Evolutionary conservation across 2,329 filamentous ascomycete species (phyloP), one percentile per base, ranked within the genome.

Genomic region (Xylariales sp.): DNA sequence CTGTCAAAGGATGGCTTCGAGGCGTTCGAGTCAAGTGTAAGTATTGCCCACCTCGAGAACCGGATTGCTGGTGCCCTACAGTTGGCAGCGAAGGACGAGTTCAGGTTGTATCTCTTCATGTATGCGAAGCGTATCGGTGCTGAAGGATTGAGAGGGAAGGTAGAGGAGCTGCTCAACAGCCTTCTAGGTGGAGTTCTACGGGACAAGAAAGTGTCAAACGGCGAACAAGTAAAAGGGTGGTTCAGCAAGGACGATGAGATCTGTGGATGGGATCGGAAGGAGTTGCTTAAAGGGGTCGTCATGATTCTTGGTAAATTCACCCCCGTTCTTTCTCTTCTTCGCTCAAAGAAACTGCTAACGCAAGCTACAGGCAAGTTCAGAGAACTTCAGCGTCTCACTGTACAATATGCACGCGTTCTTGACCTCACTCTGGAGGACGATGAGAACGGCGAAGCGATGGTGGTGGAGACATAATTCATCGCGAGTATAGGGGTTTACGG

Each of bases 61-160:
- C 80, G 94, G 28, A 83, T 98, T 33, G 91, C 93, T 3, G 94
- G 88, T 4, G 88, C 93, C 0, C 68, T 94, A 58, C 84, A 88
- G 45, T 70, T 98, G 1, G 87, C 85, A 3, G 85, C 93, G 0
- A 85, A 82, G 53, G 90, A 97, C 44, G 93, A 98, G 60, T 98
- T 97, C 66, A 81, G 88, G 43, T 73, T 95, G 1, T 97, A 97
- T 57, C 70, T 98, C n/a, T 85, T 89, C 56, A 97, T 97, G 89
- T 98, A 98, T 57, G 91, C 90, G 3, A 97, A 96, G 68, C 82
- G 93, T 1, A 78, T 98, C 5, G 93, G 93, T 1, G 88, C 89
- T 0, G 94, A 98, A 62, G 89, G 89, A 0, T 69, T 91, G 38
- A 81, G 84, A 51, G 75, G 80, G 43, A 98, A 98, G 66, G 89